Base-by-base conservation (phyloP, 495 filamentous ascomycete genomes). In the Neurospora sp. region DNA sequence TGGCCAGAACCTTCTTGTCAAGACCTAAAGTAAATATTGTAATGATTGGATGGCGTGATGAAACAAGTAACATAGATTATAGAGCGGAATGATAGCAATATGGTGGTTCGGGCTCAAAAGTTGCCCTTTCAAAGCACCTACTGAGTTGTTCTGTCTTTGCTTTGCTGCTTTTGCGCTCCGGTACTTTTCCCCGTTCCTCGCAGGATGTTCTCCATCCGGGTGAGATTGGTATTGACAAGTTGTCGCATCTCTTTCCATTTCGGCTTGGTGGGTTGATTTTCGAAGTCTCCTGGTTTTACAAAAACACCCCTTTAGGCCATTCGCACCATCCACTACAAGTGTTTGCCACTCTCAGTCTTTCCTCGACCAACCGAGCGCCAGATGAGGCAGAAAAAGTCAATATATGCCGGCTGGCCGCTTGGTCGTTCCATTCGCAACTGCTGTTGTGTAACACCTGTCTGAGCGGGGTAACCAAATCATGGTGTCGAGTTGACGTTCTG, bases 1-100 rank as follows among this genome's bases (percentile, higher is more conserved):
- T 61, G 95, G 96, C 45, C 82, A 83, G 76, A 97, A 88, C 84
- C 87, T 99, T 75, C 83, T 99, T 78, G 82, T 96, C 73, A 97
- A 93, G 87, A 81, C 82, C 73, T 90, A 85, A 69, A 45, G 40
- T 22, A 48, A n/a, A 40, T 27, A 42, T 27, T 37, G 42, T 68
- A 35, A 41, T 65, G 44, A 71, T 38, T 71, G 68, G 42, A 22
- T 70, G 42, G 22, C 72, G 68, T 35, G 37, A 72, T 53, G 40
- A 41, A 68, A 72, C 22, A 20, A 69, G 68, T 27, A 59, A 69
- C 38, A 75, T 76, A 75, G 75, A 75, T 35, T 40, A 73, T 75
- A 76, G 73, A 76, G 45, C 40, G 53, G 53, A 35, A 35, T 65
- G 14, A 35, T 35, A 65, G 14, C 9, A 27, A 9, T 61, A 18